These are phyloP conservation scores for Lepidium aucheri DNA, from an alignment of 345 rosid genomes.

Conservation along the genomic window DNA sequence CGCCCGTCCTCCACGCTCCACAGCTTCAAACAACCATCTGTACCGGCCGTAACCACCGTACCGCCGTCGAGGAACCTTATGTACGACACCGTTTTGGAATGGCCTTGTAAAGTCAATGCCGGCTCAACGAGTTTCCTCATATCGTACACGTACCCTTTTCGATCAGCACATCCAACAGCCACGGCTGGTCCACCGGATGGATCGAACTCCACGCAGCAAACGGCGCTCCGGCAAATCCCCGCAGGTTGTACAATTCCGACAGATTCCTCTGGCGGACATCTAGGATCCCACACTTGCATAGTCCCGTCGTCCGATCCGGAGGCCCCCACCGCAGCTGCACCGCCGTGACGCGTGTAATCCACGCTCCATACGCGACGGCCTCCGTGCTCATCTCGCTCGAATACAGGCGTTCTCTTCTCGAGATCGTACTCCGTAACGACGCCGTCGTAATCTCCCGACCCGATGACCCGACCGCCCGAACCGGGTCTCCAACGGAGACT, in stretches of 20 bases:
- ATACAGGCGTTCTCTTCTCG: constrained; percentile 48
- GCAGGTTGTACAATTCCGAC: constrained; percentile 45
- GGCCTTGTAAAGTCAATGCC: constrained; percentile 43
- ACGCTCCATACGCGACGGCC: constrained; percentile 91
- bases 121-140: constrained; percentile 50
- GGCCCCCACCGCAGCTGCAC: constrained; percentile 45
- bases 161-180: constrained; percentile 75
- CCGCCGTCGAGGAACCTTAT: constrained; percentile 40
- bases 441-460: constrained; percentile 89
- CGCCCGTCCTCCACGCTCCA: constrained; percentile 39
- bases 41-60: constrained; percentile 47
- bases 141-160: constrained; percentile 62
- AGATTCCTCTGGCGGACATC: constrained; percentile 40
- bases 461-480: constrained; percentile 44
- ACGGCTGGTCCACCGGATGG: constrained; percentile 47
- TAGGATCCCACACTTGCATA: constrained; percentile 82
- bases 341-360: constrained; percentile 41
- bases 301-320: constrained; percentile 94
- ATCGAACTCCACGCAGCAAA: constrained; percentile 71
- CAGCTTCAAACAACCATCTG: constrained; percentile 68
- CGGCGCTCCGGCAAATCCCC: constrained; percentile 32
- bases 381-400: constrained; percentile 92
- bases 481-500: constrained; percentile 73
- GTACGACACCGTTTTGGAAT: constrained; percentile 63
- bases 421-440: constrained; percentile 81